Percentiles rank a stretch among this genome's conserved stretches.
These are phyloP conservation scores for Dendrobium nobile DNA, from an alignment of 106 monocot species.

Conservation along the genomic window DNA sequence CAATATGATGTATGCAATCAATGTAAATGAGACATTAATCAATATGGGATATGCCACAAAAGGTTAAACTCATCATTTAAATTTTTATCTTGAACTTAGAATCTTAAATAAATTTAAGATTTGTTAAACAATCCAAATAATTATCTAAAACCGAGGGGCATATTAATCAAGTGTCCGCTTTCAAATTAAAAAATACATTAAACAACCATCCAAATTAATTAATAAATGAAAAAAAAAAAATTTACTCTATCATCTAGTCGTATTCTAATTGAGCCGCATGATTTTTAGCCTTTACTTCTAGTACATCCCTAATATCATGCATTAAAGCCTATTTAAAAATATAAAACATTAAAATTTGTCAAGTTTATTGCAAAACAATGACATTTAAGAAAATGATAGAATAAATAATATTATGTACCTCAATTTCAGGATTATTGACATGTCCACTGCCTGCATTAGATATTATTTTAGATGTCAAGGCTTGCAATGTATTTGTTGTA, in stretches of 20 bases:
- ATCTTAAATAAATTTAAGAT: background rate
- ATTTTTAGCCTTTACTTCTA: constrained; percentile 73
- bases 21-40: too few species aligned
- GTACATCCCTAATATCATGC: constrained; percentile 77
- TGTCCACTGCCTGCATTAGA: constrained; percentile 24
- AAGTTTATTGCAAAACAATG: background rate
- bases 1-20: too few species aligned
- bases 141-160: background rate
- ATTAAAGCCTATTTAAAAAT: constrained; percentile 51
- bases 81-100: background rate
- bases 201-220: background rate
- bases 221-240: background rate
- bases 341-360: background rate
- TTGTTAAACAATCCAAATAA: background rate
- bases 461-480: background rate
- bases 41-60: too few species aligned
- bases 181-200: background rate
- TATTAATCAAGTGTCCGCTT: background rate
- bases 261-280: constrained; percentile 87
- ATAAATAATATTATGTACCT: constrained; percentile 28
- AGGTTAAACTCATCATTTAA: background rate
- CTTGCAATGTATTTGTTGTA: background rate
- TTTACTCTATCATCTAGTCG: constrained; percentile 86
- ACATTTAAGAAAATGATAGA: background rate
- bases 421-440: constrained; percentile 15